phyloP scores from a whole-genome alignment of 2,329 filamentous ascomycete species.

The Zymoseptoria ardabiliae region DNA sequence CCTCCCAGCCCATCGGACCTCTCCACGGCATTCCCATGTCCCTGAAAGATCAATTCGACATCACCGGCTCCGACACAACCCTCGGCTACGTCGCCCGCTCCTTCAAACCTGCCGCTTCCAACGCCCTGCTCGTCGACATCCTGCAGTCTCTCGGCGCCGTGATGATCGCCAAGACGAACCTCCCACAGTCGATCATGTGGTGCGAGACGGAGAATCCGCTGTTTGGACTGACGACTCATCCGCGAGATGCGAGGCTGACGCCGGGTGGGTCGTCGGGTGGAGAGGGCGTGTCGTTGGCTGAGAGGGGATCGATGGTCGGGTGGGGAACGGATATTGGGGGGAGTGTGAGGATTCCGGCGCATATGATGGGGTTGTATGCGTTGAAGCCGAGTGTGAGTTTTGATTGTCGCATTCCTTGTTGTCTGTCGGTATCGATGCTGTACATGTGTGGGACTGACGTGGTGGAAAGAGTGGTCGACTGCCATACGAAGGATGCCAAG shows the following conservation, averaged over 20 bases:
- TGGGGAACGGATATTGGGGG: slow-evolving; percentile 49
- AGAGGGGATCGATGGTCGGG: slow-evolving; percentile 39
- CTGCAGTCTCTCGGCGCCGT: slow-evolving; percentile 46
- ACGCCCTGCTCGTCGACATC: slow-evolving; percentile 46
- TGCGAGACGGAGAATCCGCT: slow-evolving; percentile 49
- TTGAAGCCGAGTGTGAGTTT: slow-evolving; percentile 41
- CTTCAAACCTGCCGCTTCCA: slow-evolving; percentile 42
- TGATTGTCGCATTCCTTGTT: not conserved
- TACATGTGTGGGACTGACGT: not conserved
- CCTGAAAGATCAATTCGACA: slow-evolving; percentile 51
- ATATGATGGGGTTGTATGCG: slow-evolving; percentile 44
- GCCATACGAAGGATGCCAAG: slow-evolving; percentile 52
- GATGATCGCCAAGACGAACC: slow-evolving; percentile 47
- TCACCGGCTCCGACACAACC: slow-evolving; percentile 45
- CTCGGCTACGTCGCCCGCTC: slow-evolving; percentile 46
- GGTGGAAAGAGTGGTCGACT: slow-evolving; percentile 45
- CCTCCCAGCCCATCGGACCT: slow-evolving; percentile 33
- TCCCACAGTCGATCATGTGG: slow-evolving; percentile 49
- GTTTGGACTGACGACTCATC: slow-evolving; percentile 45
- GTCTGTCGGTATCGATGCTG: not conserved
- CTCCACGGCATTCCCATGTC: slow-evolving; percentile 36
- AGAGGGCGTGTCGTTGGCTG: slow-evolving; percentile 35
- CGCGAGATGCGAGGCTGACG: slow-evolving; percentile 36
- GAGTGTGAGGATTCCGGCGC: slow-evolving; percentile 43
- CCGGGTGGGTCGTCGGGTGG: slow-evolving; percentile 44